phyloP scores from a whole-genome alignment of 2,329 filamentous ascomycete species.

The Alternaria arborescens region DNA sequence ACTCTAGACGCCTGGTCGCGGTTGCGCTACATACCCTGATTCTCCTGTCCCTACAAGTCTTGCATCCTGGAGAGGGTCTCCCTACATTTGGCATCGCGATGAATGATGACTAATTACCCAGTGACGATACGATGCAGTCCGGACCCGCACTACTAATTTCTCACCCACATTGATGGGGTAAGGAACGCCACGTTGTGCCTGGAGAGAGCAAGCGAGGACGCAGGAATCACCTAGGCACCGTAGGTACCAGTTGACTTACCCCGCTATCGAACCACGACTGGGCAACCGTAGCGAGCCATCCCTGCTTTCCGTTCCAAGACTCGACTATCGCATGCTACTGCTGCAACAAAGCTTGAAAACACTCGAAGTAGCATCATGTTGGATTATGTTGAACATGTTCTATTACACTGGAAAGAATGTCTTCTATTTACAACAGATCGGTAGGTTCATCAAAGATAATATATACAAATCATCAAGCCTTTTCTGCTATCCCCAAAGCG shows the following conservation, averaged over 20 bases:
- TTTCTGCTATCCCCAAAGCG: not conserved
- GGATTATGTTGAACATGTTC: not conserved
- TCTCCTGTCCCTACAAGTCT: slow-evolving; percentile 43
- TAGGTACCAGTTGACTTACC: not conserved
- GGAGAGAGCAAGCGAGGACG: slow-evolving; percentile 1
- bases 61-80: slow-evolving; percentile 43
- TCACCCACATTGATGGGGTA: slow-evolving; percentile 3
- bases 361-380: not conserved
- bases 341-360: not conserved
- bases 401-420: not conserved
- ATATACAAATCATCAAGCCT: slow-evolving; percentile 9
- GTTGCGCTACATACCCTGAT: slow-evolving; percentile 34
- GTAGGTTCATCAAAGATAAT: slow-evolving; percentile 3
- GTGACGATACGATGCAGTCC: not conserved
- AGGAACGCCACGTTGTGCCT: slow-evolving; percentile 4
- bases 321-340: not conserved
- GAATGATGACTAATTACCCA: slow-evolving; percentile 5
- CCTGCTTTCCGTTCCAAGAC: not conserved
- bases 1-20: not conserved
- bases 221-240: not conserved
- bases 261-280: not conserved
- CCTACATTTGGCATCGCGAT: slow-evolving; percentile 42
- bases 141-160: slow-evolving; percentile 4
- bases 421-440: slow-evolving; percentile 3
- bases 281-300: not conserved